Evolutionary conservation across 2,329 filamentous ascomycete genomes (phyloP).

Genomic region (Teratosphaeria epicoccoides): DNA sequence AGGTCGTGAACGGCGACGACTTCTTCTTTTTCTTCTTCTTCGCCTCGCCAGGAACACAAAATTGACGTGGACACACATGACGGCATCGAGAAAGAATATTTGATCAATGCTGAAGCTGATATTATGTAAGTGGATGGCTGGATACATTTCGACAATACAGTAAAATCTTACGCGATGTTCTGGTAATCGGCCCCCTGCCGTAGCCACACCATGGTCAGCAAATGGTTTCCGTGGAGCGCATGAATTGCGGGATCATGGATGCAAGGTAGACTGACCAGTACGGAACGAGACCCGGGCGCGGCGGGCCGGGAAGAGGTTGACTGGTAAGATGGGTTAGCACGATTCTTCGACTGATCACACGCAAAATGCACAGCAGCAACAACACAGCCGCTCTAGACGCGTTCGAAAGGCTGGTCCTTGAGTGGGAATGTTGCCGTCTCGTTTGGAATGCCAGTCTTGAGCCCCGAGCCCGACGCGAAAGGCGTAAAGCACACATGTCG

Average conservation of each 20-base stretch:
- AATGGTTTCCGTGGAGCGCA: not conserved
- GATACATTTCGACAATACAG: not conserved
- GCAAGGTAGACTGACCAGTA: not conserved
- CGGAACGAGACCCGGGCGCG: not conserved
- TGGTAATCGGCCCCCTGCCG: not conserved
- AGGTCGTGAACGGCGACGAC: not conserved
- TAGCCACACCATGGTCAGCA: not conserved
- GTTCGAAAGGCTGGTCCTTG: too few species aligned
- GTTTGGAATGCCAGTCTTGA: too few species aligned
- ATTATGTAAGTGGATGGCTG: not conserved
- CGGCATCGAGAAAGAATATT: not conserved
- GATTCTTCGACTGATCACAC: not conserved
- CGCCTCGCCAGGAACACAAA: not conserved
- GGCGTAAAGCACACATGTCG: too few species aligned
- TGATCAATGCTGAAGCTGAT: not conserved
- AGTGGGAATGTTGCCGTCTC: too few species aligned
- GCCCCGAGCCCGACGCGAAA: too few species aligned
- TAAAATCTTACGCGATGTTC: not conserved
- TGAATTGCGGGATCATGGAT: not conserved
- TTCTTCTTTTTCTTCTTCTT: not conserved
- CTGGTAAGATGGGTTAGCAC: not conserved
- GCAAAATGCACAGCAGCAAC: not conserved
- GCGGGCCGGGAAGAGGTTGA: not conserved
- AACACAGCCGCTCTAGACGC: not conserved
- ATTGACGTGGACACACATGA: not conserved